Conservation (phyloP, 306 rosid genomes). For the Fragaria iinumae region DNA sequence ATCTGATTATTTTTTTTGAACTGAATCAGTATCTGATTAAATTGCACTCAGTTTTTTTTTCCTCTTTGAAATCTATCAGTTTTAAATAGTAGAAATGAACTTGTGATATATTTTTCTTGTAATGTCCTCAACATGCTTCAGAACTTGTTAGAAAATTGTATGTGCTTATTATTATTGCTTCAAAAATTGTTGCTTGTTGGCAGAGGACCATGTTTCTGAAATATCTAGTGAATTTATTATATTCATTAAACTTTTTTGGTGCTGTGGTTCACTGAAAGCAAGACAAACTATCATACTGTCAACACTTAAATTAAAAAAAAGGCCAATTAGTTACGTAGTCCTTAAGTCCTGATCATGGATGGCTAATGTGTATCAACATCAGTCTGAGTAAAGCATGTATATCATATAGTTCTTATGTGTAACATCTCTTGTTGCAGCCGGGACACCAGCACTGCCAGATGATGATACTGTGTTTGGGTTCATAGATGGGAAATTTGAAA, state of each 20-base stretch:
- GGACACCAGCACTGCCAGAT: constrained; percentile 34
- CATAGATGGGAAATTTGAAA: constrained; percentile 90
- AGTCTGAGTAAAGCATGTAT: not conserved
- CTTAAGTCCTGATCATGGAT: not conserved
- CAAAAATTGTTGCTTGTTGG: not conserved
- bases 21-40: not conserved
- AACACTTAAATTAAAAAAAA: too few relatives aligned
- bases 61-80: not conserved
- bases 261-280: not conserved
- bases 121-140: not conserved
- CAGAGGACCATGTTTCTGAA: constrained; percentile 2
- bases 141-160: not conserved
- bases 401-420: not conserved
- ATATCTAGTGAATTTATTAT: not conserved
- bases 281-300: not conserved
- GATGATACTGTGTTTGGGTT: constrained; percentile 58
- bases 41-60: not conserved
- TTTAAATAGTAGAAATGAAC: not conserved
- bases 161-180: not conserved
- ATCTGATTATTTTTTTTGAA: not conserved
- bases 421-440: constrained; percentile 26
- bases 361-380: not conserved
- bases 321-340: not conserved
- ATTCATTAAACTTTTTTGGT: not conserved
- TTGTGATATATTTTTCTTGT: not conserved